These are phyloP conservation scores for Colletotrichum sp. DNA, from an alignment of 2,329 filamentous ascomycete species.

Conservation along the genomic window DNA sequence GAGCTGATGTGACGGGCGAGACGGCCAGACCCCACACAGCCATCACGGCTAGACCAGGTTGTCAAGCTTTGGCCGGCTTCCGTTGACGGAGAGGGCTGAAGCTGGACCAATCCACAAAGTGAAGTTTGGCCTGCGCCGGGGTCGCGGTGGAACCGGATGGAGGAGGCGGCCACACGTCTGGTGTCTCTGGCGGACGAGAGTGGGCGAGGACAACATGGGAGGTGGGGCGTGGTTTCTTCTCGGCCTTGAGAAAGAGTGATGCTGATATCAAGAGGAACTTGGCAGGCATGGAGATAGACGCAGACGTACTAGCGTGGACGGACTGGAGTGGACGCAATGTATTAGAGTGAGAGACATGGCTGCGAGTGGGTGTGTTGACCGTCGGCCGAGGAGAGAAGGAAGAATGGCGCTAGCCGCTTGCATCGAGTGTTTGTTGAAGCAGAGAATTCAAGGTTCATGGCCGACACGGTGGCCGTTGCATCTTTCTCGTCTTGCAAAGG, in stretches of 20 bases:
- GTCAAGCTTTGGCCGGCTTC: neutral
- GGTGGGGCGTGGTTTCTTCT: neutral
- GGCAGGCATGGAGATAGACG: slow-evolving; percentile 7
- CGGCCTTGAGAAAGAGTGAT: neutral
- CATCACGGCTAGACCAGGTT: neutral
- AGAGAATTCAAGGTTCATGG: neutral
- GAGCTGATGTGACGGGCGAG: neutral
- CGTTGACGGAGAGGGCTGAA: slow-evolving; percentile 14
- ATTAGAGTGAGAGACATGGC: slow-evolving; percentile 12
- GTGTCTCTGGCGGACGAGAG: neutral
- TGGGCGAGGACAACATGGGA: neutral
- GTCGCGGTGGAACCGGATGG: neutral
- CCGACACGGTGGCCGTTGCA: neutral
- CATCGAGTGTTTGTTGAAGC: neutral
- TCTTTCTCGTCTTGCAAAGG: neutral
- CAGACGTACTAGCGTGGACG: neutral
- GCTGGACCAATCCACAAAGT: slow-evolving; percentile 1
- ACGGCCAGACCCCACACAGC: neutral
- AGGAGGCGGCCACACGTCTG: neutral
- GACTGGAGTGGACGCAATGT: neutral
- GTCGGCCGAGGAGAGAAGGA: neutral
- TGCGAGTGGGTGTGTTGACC: neutral
- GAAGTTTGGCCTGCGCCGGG: neutral
- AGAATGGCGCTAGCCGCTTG: neutral
- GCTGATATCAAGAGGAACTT: slow-evolving; percentile 2